Conservation (phyloP, 1,284 basidiomycete species). For the Agaricales sp. region DNA sequence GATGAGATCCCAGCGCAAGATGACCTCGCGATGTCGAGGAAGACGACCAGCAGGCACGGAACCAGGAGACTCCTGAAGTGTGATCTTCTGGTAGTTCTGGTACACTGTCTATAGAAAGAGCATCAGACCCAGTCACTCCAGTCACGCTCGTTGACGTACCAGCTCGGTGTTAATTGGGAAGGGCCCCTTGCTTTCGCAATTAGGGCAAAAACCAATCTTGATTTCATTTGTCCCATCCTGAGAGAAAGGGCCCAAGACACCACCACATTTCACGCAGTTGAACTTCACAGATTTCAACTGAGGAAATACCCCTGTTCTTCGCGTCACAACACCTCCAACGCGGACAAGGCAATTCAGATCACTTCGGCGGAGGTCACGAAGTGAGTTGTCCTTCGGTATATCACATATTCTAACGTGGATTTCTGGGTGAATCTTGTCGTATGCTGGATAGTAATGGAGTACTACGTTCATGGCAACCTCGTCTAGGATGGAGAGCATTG, state of each 20-base stretch:
- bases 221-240: slow-evolving; percentile 95
- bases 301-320: slow-evolving; percentile 94
- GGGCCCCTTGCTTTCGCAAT: slow-evolving; percentile 90
- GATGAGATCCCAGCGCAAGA: slow-evolving; percentile 96
- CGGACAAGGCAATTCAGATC: slow-evolving; percentile 95
- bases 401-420: slow-evolving; percentile 97
- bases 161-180: slow-evolving; percentile 97
- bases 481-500: slow-evolving; percentile 94
- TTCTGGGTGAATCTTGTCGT: slow-evolving; percentile 95
- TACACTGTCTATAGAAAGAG: slow-evolving; percentile 77
- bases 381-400: slow-evolving; percentile 79
- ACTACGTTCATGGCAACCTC: slow-evolving; percentile 92
- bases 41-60: slow-evolving; percentile 95
- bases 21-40: slow-evolving; percentile 92
- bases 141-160: slow-evolving; percentile 28
- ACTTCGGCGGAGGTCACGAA: slow-evolving; percentile 88
- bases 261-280: slow-evolving; percentile 90
- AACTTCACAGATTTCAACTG: slow-evolving; percentile 99
- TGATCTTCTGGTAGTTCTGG: slow-evolving; percentile 99
- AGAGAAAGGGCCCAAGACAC: slow-evolving; percentile 91
- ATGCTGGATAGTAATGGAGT: slow-evolving; percentile 91
- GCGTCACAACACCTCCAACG: slow-evolving; percentile 94
- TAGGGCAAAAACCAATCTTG: slow-evolving; percentile 88
- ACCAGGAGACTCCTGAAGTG: slow-evolving; percentile 96
- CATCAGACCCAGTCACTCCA: slow-evolving; percentile 1